These are phyloP conservation scores for Zygotorulaspora chibaensis DNA, from an alignment of 805 yeast genomes.

Conservation along the genomic window DNA sequence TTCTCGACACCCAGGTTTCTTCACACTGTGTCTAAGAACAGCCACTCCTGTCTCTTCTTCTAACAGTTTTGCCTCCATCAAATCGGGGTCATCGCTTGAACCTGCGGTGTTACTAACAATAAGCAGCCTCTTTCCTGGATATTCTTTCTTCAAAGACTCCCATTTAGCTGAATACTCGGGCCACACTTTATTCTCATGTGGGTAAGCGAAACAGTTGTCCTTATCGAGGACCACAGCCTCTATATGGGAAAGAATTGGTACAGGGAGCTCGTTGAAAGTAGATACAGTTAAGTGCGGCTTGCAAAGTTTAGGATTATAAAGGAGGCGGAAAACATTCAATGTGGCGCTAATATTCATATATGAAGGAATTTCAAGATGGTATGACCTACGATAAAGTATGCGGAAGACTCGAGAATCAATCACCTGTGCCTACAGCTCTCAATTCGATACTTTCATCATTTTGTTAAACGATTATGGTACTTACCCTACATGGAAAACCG, in stretches of 20 bases:
- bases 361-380: not conserved
- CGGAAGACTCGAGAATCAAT: not conserved
- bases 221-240: conserved; percentile 85
- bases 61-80: conserved; percentile 55
- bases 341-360: conserved; percentile 72
- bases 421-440: too few species aligned
- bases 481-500: not conserved
- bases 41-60: conserved; percentile 64
- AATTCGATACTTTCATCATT: too few species aligned
- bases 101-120: conserved; percentile 95
- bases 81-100: conserved; percentile 63
- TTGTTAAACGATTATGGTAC: not conserved
- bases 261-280: conserved; percentile 55
- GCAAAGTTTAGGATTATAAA: conserved; percentile 62
- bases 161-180: conserved; percentile 60
- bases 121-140: conserved; percentile 60
- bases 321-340: conserved; percentile 55
- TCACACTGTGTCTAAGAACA: conserved; percentile 66
- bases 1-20: conserved; percentile 74
- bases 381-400: not conserved
- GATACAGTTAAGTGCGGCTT: conserved; percentile 57
- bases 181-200: conserved; percentile 76
- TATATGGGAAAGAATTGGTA: conserved; percentile 48
- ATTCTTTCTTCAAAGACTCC: conserved; percentile 48
- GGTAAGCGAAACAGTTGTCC: conserved; percentile 90